Conservation (phyloP, 1,284 basidiomycete species). For the Mycosarcoma mackinlayi region DNA sequence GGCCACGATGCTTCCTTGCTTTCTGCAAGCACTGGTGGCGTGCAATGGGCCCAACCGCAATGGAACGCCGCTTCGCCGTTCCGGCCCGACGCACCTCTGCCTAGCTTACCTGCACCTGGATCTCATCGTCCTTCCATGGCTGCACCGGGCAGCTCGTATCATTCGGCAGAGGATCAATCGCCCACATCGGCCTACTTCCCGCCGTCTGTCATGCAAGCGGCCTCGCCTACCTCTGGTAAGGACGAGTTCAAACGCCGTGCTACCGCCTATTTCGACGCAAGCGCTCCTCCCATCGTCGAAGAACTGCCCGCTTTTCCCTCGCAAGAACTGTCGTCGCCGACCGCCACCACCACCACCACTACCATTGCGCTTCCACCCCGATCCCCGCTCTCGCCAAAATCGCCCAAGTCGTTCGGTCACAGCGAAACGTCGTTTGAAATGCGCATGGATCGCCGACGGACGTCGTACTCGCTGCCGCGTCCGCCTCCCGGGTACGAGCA, state of each 20-base stretch:
- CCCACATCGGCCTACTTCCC: conserved; percentile 26
- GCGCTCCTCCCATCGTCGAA: conserved; percentile 9
- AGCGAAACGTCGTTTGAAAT: conserved; percentile 21
- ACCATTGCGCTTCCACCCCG: background rate
- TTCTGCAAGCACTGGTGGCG: background rate
- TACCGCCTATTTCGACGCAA: conserved; percentile 29
- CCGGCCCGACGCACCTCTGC: conserved; percentile 3
- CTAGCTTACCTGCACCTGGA: background rate
- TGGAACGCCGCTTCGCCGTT: conserved; percentile 31
- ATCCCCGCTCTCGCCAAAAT: conserved; percentile 4
- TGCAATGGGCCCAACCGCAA: conserved; percentile 4
- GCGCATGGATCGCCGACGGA: background rate
- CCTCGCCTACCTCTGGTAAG: too few species aligned
- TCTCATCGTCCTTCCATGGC: background rate
- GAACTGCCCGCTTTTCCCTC: conserved; percentile 3
- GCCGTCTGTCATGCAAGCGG: background rate
- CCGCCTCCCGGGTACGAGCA: conserved; percentile 8
- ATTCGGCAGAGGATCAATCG: conserved; percentile 11
- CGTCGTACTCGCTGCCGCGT: conserved; percentile 22
- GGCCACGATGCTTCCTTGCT: background rate
- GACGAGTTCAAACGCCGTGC: background rate
- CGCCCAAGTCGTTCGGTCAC: conserved; percentile 8
- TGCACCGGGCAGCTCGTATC: background rate
- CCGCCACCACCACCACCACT: background rate
- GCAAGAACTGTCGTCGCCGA: too few species aligned